Percentiles rank a stretch among this genome's conserved stretches.
Evolutionary conservation across 176 grass and related monocot species (phyloP).

Genomic region (Oryza glaberrima): DNA sequence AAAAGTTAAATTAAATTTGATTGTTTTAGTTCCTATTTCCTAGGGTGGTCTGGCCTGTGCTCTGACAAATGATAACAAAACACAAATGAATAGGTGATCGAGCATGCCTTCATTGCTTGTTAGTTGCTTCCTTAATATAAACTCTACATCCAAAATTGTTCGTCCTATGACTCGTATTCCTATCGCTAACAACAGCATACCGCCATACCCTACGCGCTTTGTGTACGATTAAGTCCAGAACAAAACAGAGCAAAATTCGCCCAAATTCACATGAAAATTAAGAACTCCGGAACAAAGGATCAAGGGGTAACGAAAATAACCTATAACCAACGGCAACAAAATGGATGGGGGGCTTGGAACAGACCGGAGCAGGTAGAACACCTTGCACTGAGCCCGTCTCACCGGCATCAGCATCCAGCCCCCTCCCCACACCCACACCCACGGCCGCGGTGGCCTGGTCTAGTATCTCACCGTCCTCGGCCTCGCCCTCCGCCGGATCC

Average conservation of each 20-base stretch:
- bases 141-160: neutral
- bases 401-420: neutral
- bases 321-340: neutral
- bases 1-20: no score
- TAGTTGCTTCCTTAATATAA: no score
- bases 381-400: neutral
- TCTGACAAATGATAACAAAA: no score
- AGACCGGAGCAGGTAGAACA: constrained; percentile 51
- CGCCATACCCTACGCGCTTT: neutral
- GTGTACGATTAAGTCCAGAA: neutral
- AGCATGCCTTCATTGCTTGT: no score
- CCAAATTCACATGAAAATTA: neutral
- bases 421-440: neutral
- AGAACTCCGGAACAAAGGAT: neutral
- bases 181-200: neutral
- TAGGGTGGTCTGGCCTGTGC: no score
- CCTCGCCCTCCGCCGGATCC: neutral
- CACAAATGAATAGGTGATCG: no score
- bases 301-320: constrained; percentile 6
- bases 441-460: constrained; percentile 43
- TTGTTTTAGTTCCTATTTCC: no score
- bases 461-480: constrained; percentile 90
- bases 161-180: neutral
- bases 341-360: constrained; percentile 16
- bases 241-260: neutral